Percentiles rank a stretch among this genome's conserved stretches.
Evolutionary conservation across 2,329 filamentous ascomycete species (phyloP).

Genomic region (Aaosphaeria pasadenensis): DNA sequence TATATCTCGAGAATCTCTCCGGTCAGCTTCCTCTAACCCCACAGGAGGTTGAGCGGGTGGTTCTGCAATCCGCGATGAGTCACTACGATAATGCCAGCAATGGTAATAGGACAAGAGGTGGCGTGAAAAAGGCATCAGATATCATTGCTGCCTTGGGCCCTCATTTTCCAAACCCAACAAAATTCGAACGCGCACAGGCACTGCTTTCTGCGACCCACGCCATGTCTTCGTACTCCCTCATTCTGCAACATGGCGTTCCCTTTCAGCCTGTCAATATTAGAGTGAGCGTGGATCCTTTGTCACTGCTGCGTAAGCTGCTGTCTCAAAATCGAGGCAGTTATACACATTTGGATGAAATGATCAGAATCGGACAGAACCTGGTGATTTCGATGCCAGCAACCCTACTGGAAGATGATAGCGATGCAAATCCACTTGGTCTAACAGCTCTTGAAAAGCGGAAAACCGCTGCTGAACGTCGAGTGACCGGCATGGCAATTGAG

Average conservation of each 20-base stretch:
- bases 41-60: constrained; percentile 56
- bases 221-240: constrained; percentile 72
- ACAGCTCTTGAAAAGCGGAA: constrained; percentile 29
- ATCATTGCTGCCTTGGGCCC: constrained; percentile 60
- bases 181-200: constrained; percentile 58
- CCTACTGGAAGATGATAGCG: constrained; percentile 47
- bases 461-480: constrained; percentile 58
- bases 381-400: constrained; percentile 41
- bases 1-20: constrained; percentile 58
- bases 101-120: constrained; percentile 71
- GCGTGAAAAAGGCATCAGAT: constrained; percentile 68
- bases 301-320: constrained; percentile 68
- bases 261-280: constrained; percentile 76
- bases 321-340: constrained; percentile 74
- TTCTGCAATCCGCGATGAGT: constrained; percentile 63
- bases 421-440: constrained; percentile 35
- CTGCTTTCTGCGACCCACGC: constrained; percentile 71
- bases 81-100: constrained; percentile 82
- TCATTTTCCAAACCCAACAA: constrained; percentile 53
- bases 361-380: constrained; percentile 67
- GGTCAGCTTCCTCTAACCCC: constrained; percentile 49
- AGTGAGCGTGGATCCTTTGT: constrained; percentile 72
- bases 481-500: constrained; percentile 78
- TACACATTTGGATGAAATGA: constrained; percentile 69
- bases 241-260: constrained; percentile 74